Evolutionary conservation across 148 eudicot genomes (phyloP).

Genomic region (Polygonum aviculare): DNA sequence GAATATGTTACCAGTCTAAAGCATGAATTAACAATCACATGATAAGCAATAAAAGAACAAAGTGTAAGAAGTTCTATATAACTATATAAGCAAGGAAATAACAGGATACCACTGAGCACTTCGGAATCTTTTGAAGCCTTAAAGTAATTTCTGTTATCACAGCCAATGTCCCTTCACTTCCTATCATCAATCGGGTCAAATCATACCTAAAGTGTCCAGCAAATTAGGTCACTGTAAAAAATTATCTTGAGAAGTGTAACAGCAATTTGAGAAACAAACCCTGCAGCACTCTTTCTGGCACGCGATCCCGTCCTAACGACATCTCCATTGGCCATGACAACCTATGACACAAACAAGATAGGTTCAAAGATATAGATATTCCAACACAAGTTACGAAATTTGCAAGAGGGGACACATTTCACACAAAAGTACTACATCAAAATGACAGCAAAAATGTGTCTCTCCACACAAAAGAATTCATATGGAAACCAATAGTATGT

Average conservation of each 20-base stretch:
- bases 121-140: slow-evolving; percentile 90
- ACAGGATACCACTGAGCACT: slow-evolving; percentile 62
- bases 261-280: slow-evolving; percentile 38
- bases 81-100: background rate
- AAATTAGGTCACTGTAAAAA: background rate
- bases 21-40: background rate
- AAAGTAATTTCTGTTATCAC: slow-evolving; percentile 93
- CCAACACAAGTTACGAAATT: background rate
- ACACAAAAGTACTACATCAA: background rate
- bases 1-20: background rate
- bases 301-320: slow-evolving; percentile 91
- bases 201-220: slow-evolving; percentile 51
- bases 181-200: slow-evolving; percentile 81
- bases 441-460: background rate
- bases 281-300: slow-evolving; percentile 98
- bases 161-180: slow-evolving; percentile 99
- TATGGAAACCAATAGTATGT: background rate
- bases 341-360: slow-evolving; percentile 30
- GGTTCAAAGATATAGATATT: background rate
- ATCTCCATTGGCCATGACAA: slow-evolving; percentile 80
- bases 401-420: background rate
- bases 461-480: background rate
- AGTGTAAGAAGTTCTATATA: background rate
- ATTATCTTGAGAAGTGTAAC: background rate
- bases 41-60: background rate